Base-by-base conservation (phyloP, 2,329 filamentous ascomycete genomes). In the Arthrobotrys conoides region DNA sequence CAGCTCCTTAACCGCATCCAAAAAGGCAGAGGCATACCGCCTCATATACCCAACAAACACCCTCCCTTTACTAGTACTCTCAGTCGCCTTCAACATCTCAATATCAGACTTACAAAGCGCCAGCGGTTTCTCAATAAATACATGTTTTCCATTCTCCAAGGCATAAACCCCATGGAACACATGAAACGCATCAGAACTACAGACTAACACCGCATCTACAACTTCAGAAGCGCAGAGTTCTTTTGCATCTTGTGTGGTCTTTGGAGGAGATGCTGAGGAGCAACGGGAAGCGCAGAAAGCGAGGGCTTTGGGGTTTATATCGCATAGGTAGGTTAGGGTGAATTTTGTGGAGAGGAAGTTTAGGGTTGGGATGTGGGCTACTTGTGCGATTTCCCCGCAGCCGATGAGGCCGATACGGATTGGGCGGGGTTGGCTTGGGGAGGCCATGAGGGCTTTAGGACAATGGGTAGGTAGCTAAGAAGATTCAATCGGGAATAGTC, bases 41-140 rank as follows among this genome's bases (percentile, higher is more conserved):
- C 90, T 85, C 85, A 89, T 90, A 70, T 88, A 89, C 1, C 89
- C 89, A 0, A 91, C 88, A 81, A 91, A 88, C 1, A 90, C 85
- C 33, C 83, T 85, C 0, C 85, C 86, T 10, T 82, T 81, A 0
- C 86, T 85, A 5, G 6, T 9, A 0, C 76, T 82, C 81, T 90
- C 87, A 0, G 88, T 88, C 0, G 84, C 86, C 33, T 87, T 83
- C 22, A 91, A 86, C 0, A 83, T 82, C 27, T 87, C 83, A 0
- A 87, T 83, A 57, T 87, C 86, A 1, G 84, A 84, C 20, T 87
- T 83, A 24, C 85, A 87, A 3, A 90, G 81, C 0, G 88, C 85
- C 1, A 89, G 81, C 0, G 90, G 89, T 72, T 90, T 90, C 82
- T 91, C 89, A 3, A 91, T 84, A 75, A 91, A 85, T 10, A 87